Percentiles rank a stretch among this genome's conserved stretches.
Evolutionary conservation across 352 stramenopile genomes (phyloP).

Genomic region (Phytophthora sojae): DNA sequence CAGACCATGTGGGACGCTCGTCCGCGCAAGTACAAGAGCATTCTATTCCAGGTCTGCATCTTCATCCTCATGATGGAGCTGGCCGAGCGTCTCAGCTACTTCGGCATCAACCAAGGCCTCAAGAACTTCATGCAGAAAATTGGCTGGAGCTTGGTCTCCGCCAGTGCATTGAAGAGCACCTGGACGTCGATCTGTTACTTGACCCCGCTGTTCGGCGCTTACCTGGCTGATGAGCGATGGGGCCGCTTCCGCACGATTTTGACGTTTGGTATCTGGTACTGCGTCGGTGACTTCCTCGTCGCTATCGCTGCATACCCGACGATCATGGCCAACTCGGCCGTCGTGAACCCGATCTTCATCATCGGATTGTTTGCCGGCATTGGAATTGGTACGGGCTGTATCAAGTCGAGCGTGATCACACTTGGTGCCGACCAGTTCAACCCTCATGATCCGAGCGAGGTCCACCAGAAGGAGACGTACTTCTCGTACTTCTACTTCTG

Average conservation of each 20-base stretch:
- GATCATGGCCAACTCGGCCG: constrained; percentile 38
- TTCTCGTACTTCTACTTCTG: no score
- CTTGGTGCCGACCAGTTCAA: constrained; percentile 69
- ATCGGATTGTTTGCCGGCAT: constrained; percentile 58
- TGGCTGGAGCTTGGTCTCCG: constrained; percentile 56
- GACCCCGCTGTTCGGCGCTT: constrained; percentile 58
- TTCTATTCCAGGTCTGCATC: constrained; percentile 60
- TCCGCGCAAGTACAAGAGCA: constrained; percentile 60
- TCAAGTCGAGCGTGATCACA: constrained; percentile 69
- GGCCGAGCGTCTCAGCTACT: constrained; percentile 66
- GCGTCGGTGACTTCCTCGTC: constrained; percentile 57
- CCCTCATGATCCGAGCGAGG: constrained; percentile 47
- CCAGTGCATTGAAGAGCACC: constrained; percentile 62
- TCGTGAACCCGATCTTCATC: constrained; percentile 55
- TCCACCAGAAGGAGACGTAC: constrained; percentile 66
- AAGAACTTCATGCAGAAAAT: constrained; percentile 70
- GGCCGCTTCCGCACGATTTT: constrained; percentile 64
- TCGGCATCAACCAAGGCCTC: constrained; percentile 63
- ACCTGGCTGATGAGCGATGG: constrained; percentile 66
- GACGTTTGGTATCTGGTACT: constrained; percentile 66
- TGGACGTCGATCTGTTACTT: constrained; percentile 72
- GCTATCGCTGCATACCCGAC: constrained; percentile 51
- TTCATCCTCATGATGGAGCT: constrained; percentile 78
- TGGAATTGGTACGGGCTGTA: constrained; percentile 50
- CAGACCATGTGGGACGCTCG: constrained; percentile 50